Evolutionary conservation across 2,329 filamentous ascomycete species (phyloP), one percentile per base, ranked within the genome.

Genomic region (Verticillium klebahnii): DNA sequence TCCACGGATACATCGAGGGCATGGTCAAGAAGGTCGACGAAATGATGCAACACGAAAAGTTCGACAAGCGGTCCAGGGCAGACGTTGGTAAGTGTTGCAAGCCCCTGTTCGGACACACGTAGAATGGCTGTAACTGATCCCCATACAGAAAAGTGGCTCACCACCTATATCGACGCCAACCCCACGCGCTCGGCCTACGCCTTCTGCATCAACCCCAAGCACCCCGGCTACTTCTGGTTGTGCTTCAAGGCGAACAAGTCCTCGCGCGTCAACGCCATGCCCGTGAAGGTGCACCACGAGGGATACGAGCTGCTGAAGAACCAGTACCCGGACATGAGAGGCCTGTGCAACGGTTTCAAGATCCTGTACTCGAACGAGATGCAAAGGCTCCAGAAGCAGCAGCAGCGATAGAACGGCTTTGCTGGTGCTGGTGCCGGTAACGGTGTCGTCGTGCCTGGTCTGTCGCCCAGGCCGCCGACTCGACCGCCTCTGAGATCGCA

Each of bases 1-100:
- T 99, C 68, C 93, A 96, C 72, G 91, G 95, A 71, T 95, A 99
- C 73, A 92, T 99, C 72, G 95, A 97, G 79, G 92, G 93, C 59
- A 99, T 98, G 95, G 91, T 93, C 19, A 91, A 90, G 77, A 99
- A 99, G 82, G 94, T 98, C 59, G 92, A 96, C 67, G 94, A 99
- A 80, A 89, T 99, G 81, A 95, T 92, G 83, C 86, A 89, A 67
- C 89, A 97, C 74, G 94, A 98, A 73, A 97, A 97, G 76, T 99
- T 66, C n/a, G 63, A 93, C 76, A 84, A 85, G 62, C 88, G 89
- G 60, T 91, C 85, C 65, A 88, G 87, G 72, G 81, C 87, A 61
- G 88, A 92, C 67, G 88, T 91, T 63, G 92, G 92, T 96, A 88
- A 78, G 89, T 80, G 56, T 60, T 62, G 19, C 15, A 61, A 56